These are phyloP conservation scores for Gossypium laxum DNA, from an alignment of 441 rosid genomes.

Conservation along the genomic window DNA sequence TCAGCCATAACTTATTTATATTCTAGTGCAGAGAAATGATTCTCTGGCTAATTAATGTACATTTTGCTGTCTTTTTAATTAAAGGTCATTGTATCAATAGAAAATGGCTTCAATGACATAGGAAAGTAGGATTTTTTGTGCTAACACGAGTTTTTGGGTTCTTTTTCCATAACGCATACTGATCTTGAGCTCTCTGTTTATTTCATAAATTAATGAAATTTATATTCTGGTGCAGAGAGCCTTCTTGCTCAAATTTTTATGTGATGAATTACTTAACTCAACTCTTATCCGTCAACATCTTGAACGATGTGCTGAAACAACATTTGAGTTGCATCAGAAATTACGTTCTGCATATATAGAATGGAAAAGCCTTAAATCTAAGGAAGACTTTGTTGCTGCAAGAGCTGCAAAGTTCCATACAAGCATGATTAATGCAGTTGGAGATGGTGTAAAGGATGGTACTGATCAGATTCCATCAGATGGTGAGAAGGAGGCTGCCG, in stretches of 20 bases:
- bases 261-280: conserved; percentile 85
- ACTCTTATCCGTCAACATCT: conserved; percentile 80
- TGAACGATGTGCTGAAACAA: conserved; percentile 73
- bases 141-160: not conserved
- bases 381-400: conserved; percentile 55
- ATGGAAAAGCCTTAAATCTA: conserved; percentile 58
- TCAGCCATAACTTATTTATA: not conserved
- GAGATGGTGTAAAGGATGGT: conserved; percentile 35
- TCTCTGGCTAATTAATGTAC: not conserved
- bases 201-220: not conserved
- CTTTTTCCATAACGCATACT: not conserved
- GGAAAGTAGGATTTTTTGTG: not conserved
- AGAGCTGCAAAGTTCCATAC: conserved; percentile 51
- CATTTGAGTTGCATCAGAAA: conserved; percentile 76
- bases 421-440: conserved; percentile 29
- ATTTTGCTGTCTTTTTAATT: not conserved
- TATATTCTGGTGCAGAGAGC: conserved; percentile 58
- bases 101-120: not conserved
- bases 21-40: not conserved
- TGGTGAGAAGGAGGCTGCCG: conserved; percentile 25
- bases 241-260: conserved; percentile 66
- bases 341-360: conserved; percentile 55
- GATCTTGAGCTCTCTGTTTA: conserved; percentile 11
- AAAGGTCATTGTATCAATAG: not conserved
- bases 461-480: conserved; percentile 29